phyloP scores from a whole-genome alignment of 164 flowering plant genomes.

The Berberis thunbergii region DNA sequence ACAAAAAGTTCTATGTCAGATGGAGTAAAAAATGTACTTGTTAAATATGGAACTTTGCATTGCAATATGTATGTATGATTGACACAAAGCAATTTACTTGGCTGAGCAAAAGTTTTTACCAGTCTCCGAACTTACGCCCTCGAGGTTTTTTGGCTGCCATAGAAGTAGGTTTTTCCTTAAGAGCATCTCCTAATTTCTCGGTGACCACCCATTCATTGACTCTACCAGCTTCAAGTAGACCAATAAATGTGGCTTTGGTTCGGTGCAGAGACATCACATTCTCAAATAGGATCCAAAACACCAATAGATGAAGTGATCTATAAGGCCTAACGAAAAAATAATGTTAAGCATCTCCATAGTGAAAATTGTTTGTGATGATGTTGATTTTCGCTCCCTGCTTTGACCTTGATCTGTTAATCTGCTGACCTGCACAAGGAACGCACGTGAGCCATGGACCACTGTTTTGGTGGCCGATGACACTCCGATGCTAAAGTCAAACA shows the following conservation, averaged over 20 bases:
- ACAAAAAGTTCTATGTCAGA: neutral
- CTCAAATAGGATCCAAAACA: slow-evolving; percentile 95
- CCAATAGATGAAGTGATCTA: slow-evolving; percentile 16
- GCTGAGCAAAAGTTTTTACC: slow-evolving; percentile 30
- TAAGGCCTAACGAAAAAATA: neutral
- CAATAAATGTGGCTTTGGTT: slow-evolving; percentile 87
- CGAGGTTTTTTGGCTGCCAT: slow-evolving; percentile 32
- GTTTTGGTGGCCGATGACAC: too few species aligned
- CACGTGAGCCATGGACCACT: too few species aligned
- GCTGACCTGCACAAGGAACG: too few species aligned
- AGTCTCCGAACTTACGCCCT: slow-evolving; percentile 37
- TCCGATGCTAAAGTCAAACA: too few species aligned
- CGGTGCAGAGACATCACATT: slow-evolving; percentile 98
- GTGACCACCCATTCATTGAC: slow-evolving; percentile 99
- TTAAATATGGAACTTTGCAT: neutral
- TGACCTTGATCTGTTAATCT: too few species aligned
- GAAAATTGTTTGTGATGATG: too few species aligned
- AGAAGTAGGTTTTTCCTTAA: slow-evolving; percentile 35
- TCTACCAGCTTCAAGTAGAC: slow-evolving; percentile 76
- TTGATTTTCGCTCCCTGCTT: too few species aligned
- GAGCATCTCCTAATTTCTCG: slow-evolving; percentile 79
- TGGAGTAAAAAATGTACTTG: neutral
- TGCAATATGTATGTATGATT: neutral
- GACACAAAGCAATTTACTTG: neutral
- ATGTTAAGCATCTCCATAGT: neutral